Base-by-base conservation (phyloP, 768 basidiomycete species). In the Mrakia frigida region DNA sequence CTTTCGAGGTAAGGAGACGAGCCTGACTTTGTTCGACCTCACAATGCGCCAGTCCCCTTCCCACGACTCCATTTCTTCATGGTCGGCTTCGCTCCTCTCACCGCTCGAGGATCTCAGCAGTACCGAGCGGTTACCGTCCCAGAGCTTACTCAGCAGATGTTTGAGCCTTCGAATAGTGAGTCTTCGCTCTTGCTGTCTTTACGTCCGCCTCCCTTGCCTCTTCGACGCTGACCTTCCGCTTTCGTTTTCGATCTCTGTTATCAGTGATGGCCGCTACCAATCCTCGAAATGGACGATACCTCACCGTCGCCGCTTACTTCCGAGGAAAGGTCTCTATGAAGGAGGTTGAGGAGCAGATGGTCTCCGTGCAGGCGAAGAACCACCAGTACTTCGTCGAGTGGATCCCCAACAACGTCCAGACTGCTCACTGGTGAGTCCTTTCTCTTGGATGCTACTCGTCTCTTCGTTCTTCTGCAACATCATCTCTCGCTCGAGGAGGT, bases 321-420 rank as follows among this genome's bases (percentile, higher is more conserved):
- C 94, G 97, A 85, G 97, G 97, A 80, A 95, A 95, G 85, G 94
- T 98, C 74, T 93, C 94, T n/a, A 98, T 98, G 95, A 96, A 96
- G 86, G 97, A 99, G 83, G 93, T 99, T 75, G 97, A 99, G 85
- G 97, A 98, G 83, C 93, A 96, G 82, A 98, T 98, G 94, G 91
- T 94, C 85, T 92, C 90, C 80, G 94, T 98, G 53, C 84, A 84
- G 80, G 93, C 88, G 88, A 97, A 96, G 89, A 97, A 98, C 87
- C 92, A 93, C 46, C 91, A 93, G 7, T 95, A 97, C 87, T 98
- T 98, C 81, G 95, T 98, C 80, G 95, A 99, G 85, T 99, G 97
- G 97, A 98, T 99, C 80, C 97, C 97, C 81, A 97, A 97, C 90
- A 98, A 98, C 82, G 92, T 98, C 77, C 89, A 94, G 81, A 94